These are phyloP conservation scores for Nemania sp. DNA, from an alignment of 2,329 filamentous ascomycete genomes.

Conservation along the genomic window DNA sequence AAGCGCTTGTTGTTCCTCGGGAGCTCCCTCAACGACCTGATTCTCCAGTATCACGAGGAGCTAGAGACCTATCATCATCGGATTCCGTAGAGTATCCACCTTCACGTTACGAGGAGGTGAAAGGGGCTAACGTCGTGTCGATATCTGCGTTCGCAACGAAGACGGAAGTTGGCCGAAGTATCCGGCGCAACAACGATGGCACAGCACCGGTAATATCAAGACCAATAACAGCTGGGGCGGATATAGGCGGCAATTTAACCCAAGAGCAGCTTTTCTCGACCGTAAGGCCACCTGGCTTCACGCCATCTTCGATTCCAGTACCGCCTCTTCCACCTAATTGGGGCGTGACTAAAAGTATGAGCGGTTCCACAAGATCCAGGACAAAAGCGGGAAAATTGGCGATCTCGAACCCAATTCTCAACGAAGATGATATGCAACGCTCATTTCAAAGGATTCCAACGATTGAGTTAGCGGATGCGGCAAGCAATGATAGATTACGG, in stretches of 20 bases:
- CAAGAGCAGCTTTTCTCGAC: conserved; percentile 49
- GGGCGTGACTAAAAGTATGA: conserved; percentile 13
- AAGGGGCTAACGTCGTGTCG: conserved; percentile 44
- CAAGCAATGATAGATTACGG: conserved; percentile 49
- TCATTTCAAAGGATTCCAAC: conserved; percentile 42
- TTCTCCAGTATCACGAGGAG: conserved; percentile 45
- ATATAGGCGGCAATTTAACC: conserved; percentile 45
- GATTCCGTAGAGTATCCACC: conserved; percentile 48
- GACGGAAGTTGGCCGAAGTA: conserved; percentile 6
- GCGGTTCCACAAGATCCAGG: conserved; percentile 28
- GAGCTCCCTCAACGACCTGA: conserved; percentile 41
- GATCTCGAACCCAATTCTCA: conserved; percentile 56
- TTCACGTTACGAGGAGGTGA: conserved; percentile 54
- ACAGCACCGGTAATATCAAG: conserved; percentile 45
- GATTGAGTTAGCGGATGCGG: conserved; percentile 54
- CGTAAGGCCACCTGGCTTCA: conserved; percentile 36
- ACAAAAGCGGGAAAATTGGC: conserved; percentile 44
- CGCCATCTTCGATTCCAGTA: conserved; percentile 23
- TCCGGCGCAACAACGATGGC: conserved; percentile 26
- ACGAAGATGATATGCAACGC: conserved; percentile 30
- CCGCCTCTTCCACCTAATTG: conserved; percentile 16
- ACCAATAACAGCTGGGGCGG: conserved; percentile 41
- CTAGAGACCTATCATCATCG: conserved; percentile 47
- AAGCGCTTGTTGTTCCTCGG: conserved; percentile 39
- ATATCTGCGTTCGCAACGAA: conserved; percentile 44